Evolutionary conservation across 108 stramenopile species (phyloP), one percentile per base, ranked within the genome.

Genomic region (Discostella stelligeroides): DNA sequence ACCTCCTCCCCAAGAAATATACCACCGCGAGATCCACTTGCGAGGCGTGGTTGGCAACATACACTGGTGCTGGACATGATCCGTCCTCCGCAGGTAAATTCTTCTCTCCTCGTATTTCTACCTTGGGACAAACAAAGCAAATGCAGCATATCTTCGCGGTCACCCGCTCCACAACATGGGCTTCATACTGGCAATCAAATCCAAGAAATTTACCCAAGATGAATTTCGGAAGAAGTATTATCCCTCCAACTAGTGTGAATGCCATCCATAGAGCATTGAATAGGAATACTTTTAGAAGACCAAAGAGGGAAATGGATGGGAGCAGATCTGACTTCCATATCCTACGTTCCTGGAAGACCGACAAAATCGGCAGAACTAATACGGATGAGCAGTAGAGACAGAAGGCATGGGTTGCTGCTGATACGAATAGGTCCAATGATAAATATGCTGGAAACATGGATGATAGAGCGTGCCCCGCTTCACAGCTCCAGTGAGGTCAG

Each of bases 11-110:
- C 3, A 81, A 14, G 23, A 86, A 42, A 66, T 69, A 85, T 0
- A 91, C 89, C 11, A 61, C 81, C 1, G 79, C 88, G 41, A 84
- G 47, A 75, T 94, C 92, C n/a, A 88, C 66, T 67, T 91, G 89
- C 43, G 89, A 91, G 46, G 72, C 76, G 63, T 94, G 92, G 65
- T 94, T 94, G 29, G 89, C 89, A 64, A 94, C 67, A 57, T 83
- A 88, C 3, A 94, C 84, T 4, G 90, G 90, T 17, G 90, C 92
- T 18, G 88, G 86, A 14, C 46, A 23, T 23, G 66, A 64, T 41
- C 45, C 70, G 18, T 66, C 72, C 24, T 71, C 57, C 12, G 50
- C 14, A 2, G 91, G 91, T 20, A 89, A 63, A 54, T 92, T 82
- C 56, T 89, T 87, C 41, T 34, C 50, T 39, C 88, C 88, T 15